These are phyloP conservation scores for Pholiota molesta DNA, from an alignment of 768 basidiomycete species.

Conservation along the genomic window DNA sequence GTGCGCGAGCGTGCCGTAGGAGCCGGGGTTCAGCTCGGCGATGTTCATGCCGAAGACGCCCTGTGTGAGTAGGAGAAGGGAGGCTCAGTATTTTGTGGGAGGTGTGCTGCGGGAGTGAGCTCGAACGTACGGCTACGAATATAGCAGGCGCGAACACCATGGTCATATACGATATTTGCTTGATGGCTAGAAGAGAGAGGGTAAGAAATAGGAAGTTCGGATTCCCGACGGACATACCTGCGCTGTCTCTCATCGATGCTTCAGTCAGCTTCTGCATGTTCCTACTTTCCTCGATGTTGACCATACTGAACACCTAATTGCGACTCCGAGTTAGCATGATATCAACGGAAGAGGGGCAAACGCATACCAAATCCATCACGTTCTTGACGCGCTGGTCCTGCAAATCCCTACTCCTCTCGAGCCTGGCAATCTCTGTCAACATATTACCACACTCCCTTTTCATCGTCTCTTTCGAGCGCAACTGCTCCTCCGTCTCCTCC, in stretches of 20 bases:
- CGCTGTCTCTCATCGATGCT: slow-evolving; percentile 41
- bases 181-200: slow-evolving; percentile 37
- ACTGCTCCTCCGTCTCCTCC: slow-evolving; percentile 8
- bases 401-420: slow-evolving; percentile 45
- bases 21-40: slow-evolving; percentile 37
- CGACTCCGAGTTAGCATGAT: not conserved
- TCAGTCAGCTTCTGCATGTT: slow-evolving; percentile 45
- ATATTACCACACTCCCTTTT: slow-evolving; percentile 50
- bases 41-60: slow-evolving; percentile 62
- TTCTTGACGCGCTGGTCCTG: slow-evolving; percentile 50
- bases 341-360: not conserved
- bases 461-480: slow-evolving; percentile 24
- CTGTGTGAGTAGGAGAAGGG: slow-evolving; percentile 27
- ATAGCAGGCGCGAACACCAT: slow-evolving; percentile 67
- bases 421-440: slow-evolving; percentile 49
- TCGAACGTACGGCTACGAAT: slow-evolving; percentile 42
- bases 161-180: slow-evolving; percentile 58
- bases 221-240: slow-evolving; percentile 28
- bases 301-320: slow-evolving; percentile 47
- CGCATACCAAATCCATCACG: slow-evolving; percentile 49
- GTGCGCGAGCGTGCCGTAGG: slow-evolving; percentile 35
- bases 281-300: slow-evolving; percentile 51
- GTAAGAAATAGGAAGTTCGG: not conserved
- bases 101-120: not conserved
- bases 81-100: too few relatives aligned